These are phyloP conservation scores for Phyllosticta paracitricarpa DNA, from an alignment of 2,329 filamentous ascomycete species.

Conservation along the genomic window DNA sequence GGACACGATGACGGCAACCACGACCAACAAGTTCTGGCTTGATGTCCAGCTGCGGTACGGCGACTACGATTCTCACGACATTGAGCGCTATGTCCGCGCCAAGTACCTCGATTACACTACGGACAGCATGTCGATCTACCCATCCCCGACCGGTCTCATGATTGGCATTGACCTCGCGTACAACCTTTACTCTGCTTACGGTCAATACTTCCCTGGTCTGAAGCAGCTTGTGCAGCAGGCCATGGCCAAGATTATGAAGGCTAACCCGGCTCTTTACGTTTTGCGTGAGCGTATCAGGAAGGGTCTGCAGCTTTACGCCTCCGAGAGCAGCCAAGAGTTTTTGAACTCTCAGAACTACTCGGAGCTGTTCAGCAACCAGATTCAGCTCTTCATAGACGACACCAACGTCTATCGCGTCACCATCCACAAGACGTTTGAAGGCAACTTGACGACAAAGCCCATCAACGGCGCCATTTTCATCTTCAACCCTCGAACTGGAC, in stretches of 20 bases:
- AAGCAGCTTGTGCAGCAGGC: conserved; percentile 95
- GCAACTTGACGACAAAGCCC: conserved; percentile 96
- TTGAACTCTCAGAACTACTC: conserved; percentile 99
- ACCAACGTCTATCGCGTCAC: conserved; percentile 99
- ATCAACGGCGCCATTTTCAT: conserved; percentile 99
- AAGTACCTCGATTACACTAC: conserved; percentile 99
- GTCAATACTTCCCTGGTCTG: conserved; percentile 95
- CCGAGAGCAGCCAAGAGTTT: conserved; percentile 98
- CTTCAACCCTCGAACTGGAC: conserved; percentile 97
- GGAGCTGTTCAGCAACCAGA: conserved; percentile 97
- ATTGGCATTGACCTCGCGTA: conserved; percentile 96
- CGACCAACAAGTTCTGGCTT: conserved; percentile 98
- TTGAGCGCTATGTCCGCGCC: conserved; percentile 91
- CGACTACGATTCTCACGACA: conserved; percentile 98
- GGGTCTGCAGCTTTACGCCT: conserved; percentile 94
- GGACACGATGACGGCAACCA: conserved; percentile 84
- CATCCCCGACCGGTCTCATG: conserved; percentile 93
- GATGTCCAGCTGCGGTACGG: conserved; percentile 95
- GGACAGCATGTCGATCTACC: conserved; percentile 97
- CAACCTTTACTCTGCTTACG: conserved; percentile 96
- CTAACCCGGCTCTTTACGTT: conserved; percentile 92
- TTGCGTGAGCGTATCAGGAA: conserved; percentile 96
- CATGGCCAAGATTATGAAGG: conserved; percentile 99
- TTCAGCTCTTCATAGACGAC: conserved; percentile 97
- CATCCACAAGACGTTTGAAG: conserved; percentile 99